These are phyloP conservation scores for Borovskyia barvae DNA, from an alignment of 208 protist species.

Conservation along the genomic window DNA sequence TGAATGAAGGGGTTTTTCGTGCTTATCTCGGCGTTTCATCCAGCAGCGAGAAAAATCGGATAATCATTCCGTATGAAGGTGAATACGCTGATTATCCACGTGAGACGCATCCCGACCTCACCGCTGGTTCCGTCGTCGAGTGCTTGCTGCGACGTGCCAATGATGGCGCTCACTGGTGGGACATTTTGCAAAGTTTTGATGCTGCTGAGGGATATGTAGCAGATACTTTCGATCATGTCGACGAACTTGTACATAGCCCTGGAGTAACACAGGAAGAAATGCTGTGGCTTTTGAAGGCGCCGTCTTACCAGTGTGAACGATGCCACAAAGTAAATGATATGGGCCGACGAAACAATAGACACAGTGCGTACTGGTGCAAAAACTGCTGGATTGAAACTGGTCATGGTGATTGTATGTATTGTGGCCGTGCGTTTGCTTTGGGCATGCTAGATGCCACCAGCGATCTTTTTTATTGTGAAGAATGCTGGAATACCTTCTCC, in stretches of 20 bases:
- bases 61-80: slow-evolving; percentile 48
- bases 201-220: slow-evolving; percentile 17
- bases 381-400: slow-evolving; percentile 81
- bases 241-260: slow-evolving; percentile 70
- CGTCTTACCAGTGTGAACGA: slow-evolving; percentile 63
- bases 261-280: slow-evolving; percentile 69
- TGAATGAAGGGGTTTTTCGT: slow-evolving; percentile 37
- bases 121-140: slow-evolving; percentile 43
- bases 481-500: slow-evolving; percentile 75
- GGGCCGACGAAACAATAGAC: slow-evolving; percentile 45
- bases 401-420: slow-evolving; percentile 84
- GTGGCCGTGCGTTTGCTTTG: slow-evolving; percentile 46
- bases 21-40: slow-evolving; percentile 37
- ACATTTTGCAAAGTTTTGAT: slow-evolving; percentile 55
- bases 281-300: slow-evolving; percentile 64
- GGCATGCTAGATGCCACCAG: slow-evolving; percentile 63
- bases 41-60: slow-evolving; percentile 27
- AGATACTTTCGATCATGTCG: slow-evolving; percentile 40
- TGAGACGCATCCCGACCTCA: slow-evolving; percentile 46
- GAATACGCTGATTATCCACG: slow-evolving; percentile 70
- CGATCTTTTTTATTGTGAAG: slow-evolving; percentile 81
- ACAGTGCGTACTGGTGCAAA: slow-evolving; percentile 79
- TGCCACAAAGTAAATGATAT: slow-evolving; percentile 77
- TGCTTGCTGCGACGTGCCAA: slow-evolving; percentile 62
- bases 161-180: slow-evolving; percentile 87